Percentiles rank a stretch among this genome's conserved stretches.
Conservation (phyloP, 1,139 yeast species). For the Zygoascus meyerae region DNA sequence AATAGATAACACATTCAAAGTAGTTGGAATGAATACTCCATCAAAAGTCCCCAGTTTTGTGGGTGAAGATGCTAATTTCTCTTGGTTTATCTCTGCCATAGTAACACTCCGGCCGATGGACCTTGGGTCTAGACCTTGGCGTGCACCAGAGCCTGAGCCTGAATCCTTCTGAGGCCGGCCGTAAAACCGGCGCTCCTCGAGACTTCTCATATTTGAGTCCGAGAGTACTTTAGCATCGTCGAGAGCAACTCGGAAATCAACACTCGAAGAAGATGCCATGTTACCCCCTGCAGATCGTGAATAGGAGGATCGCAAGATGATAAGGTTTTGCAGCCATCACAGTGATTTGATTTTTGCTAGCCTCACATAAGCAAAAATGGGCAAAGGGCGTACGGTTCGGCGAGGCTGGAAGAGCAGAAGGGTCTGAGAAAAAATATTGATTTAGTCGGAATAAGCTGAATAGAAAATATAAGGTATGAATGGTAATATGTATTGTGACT, state of each 20-base stretch:
- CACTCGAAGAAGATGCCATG: slow-evolving; percentile 5
- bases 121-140: not conserved
- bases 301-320: not conserved
- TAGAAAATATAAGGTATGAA: no score
- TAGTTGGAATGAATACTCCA: slow-evolving; percentile 68
- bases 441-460: no score
- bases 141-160: not conserved
- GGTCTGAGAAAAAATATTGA: no score
- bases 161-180: slow-evolving; percentile 10
- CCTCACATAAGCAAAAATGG: no score
- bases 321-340: no score
- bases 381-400: no score
- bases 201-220: slow-evolving; percentile 8
- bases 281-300: not conserved
- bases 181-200: slow-evolving; percentile 15
- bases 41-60: slow-evolving; percentile 34
- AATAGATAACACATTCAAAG: slow-evolving; percentile 69
- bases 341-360: no score
- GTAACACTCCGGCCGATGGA: slow-evolving; percentile 17
- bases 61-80: slow-evolving; percentile 1
- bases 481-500: no score
- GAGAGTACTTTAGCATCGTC: slow-evolving; percentile 5
- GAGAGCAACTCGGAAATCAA: slow-evolving; percentile 11
- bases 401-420: no score
- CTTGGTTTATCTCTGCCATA: slow-evolving; percentile 15